Evolutionary conservation across 208 protist species (phyloP).

Genomic region (Trichomonas gallinae): DNA sequence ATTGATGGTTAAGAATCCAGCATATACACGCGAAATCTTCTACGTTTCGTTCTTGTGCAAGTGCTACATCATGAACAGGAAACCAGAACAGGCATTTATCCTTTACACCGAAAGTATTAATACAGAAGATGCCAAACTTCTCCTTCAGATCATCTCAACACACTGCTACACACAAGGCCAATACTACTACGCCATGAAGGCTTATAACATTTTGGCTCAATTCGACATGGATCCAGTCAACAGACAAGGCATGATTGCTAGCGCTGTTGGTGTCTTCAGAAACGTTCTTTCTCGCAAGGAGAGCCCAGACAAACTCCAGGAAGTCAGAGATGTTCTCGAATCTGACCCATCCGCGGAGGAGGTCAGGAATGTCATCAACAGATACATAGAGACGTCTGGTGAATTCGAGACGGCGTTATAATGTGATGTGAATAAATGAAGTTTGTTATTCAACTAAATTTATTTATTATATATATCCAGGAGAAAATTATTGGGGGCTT

Average conservation of each 20-base stretch:
- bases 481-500: no score
- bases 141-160: not conserved
- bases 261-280: not conserved
- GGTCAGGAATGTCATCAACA: not conserved
- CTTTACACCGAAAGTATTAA: not conserved
- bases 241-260: not conserved
- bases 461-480: no score
- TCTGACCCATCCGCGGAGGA: not conserved
- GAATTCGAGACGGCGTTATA: not conserved
- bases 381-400: not conserved
- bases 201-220: not conserved
- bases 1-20: not conserved
- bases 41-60: not conserved
- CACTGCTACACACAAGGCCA: not conserved
- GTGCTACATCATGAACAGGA: slow-evolving; percentile 1
- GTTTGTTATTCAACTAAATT: not conserved
- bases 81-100: not conserved
- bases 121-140: not conserved
- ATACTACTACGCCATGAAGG: slow-evolving; percentile 13
- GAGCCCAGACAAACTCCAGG: not conserved
- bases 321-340: not conserved
- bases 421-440: not conserved
- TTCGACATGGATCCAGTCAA: not conserved
- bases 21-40: not conserved
- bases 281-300: not conserved